Evolutionary conservation across 345 rosid species (phyloP), one percentile per base, ranked within the genome.

Genomic region (Arabidopsis suecica): DNA sequence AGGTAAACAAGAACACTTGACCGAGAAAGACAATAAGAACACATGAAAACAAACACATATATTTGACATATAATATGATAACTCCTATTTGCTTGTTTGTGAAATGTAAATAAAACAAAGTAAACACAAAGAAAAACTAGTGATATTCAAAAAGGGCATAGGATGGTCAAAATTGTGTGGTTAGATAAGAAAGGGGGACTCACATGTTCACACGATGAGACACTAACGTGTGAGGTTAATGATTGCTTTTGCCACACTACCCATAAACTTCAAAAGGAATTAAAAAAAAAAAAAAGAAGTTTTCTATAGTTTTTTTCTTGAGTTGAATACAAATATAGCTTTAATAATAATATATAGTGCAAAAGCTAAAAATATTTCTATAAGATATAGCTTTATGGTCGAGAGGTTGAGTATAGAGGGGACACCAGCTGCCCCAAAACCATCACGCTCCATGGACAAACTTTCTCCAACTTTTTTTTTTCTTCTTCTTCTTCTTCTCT

Each of bases 371-470:
- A 53, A 70, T 66, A 65, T 70, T 77, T 70, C 2, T 70, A 58
- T 64, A 78, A 78, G 10, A 65, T 62, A 78, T 72, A 72, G n/a
- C 81, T 72, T 78, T 78, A 32, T 72, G 77, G 77, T 78, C 77
- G 73, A 71, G 68, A 66, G 77, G 73, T 72, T 71, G 81, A 78
- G 77, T 66, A 78, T 59, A 78, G 81, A 78, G 81, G 81, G 81
- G 81, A 78, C 81, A 78, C 69, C 51, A 60, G 68, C 78, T 78
- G 74, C 73, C 69, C 74, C 69, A 16, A 71, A 67, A 78, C 78
- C 38, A 72, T 72, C 81, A 78, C 81, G 81, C 81, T 72, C 81
- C 69, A 65, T 66, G 30, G 81, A 78, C 81, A 78, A 66, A 78
- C 81, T 72, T 72, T 72, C 62, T 78, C 69, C 59, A 59, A 42